Percentiles rank a stretch among this genome's conserved stretches.
phyloP scores from a whole-genome alignment of 495 filamentous ascomycete genomes.

The Daldinia caldariorum region DNA sequence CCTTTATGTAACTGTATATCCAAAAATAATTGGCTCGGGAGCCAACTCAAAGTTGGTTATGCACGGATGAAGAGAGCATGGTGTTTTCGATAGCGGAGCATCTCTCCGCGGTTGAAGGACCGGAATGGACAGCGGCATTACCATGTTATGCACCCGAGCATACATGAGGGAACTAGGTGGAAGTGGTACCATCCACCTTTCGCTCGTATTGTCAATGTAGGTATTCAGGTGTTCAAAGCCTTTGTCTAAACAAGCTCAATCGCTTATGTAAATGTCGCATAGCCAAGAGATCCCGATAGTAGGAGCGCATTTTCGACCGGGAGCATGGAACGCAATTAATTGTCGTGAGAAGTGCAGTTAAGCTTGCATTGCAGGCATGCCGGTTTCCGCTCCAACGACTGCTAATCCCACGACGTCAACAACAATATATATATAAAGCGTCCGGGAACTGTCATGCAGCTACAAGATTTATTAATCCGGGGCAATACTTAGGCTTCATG shows the following conservation, averaged over 20 bases:
- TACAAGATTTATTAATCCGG: slow-evolving; percentile 25
- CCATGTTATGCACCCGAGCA: background rate
- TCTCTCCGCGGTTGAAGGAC: background rate
- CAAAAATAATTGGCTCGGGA: background rate
- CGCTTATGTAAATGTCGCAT: slow-evolving; percentile 29
- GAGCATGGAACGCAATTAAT: slow-evolving; percentile 23
- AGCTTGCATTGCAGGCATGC: slow-evolving; percentile 24
- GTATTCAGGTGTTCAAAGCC: background rate
- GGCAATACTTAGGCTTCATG: slow-evolving; percentile 34
- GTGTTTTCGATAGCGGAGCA: background rate
- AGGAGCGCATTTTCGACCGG: slow-evolving; percentile 21
- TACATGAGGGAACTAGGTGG: background rate
- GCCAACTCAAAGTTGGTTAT: background rate
- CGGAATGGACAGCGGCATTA: background rate
- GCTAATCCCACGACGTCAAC: slow-evolving; percentile 24
- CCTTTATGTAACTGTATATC: background rate
- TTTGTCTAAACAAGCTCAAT: slow-evolving; percentile 3
- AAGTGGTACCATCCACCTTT: background rate
- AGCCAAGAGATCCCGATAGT: background rate
- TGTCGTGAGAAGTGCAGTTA: slow-evolving; percentile 19
- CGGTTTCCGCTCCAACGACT: slow-evolving; percentile 20
- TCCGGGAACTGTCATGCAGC: background rate
- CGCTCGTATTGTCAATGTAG: background rate
- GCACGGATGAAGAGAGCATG: background rate
- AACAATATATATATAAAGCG: no score